Base-by-base conservation (phyloP, 78 protist genomes). In the Paratrimastix pyriformis region DNA sequence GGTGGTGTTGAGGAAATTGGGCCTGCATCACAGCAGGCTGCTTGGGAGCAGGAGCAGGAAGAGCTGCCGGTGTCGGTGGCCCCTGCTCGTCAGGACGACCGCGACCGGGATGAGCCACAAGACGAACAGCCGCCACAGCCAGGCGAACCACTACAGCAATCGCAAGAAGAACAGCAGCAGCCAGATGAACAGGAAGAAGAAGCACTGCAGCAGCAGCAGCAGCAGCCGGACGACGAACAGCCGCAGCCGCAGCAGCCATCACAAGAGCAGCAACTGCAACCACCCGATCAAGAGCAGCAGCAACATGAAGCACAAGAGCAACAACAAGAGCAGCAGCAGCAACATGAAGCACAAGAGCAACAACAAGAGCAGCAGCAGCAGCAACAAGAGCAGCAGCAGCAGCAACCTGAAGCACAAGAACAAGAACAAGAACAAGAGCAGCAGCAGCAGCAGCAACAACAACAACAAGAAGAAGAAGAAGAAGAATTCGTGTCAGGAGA, bases 151-250 rank as follows among this genome's bases (percentile, higher is more conserved):
- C 15, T 3, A 18, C 59, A 54, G 59, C 29, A 5, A 26, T 54
- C 15, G 59, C 59, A 54, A 26, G 32, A 54, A 18, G 32, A 54
- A 18, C 59, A 54, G 59, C 59, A 54, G 59, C 59, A 54, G 59
- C 59, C 6, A 18, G 32, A 54, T n/a, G n/a, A n/a, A n/a, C n/a
- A n/a, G n/a, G n/a, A n/a, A n/a, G n/a, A n/a, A n/a, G n/a, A n/a
- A n/a, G n/a, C n/a, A n/a, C n/a, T n/a, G 59, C 59, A 54, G 59
- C 59, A 54, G 59, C 59, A 54, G 59, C 59, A 54, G 59, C 59
- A 54, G 59, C 59, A 54, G 59, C 59, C 6, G 59, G 32, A 54
- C 32, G 32, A 54, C 32, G 8, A 54, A 18, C 59, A 54, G 59
- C 59, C 6, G 59, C 59, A 54, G 59, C 59, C 6, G 59, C 59